Evolutionary conservation across 371 early-diverging fungal species (phyloP), one percentile per base, ranked within the genome.

Genomic region (Saksenaea oblongispora): DNA sequence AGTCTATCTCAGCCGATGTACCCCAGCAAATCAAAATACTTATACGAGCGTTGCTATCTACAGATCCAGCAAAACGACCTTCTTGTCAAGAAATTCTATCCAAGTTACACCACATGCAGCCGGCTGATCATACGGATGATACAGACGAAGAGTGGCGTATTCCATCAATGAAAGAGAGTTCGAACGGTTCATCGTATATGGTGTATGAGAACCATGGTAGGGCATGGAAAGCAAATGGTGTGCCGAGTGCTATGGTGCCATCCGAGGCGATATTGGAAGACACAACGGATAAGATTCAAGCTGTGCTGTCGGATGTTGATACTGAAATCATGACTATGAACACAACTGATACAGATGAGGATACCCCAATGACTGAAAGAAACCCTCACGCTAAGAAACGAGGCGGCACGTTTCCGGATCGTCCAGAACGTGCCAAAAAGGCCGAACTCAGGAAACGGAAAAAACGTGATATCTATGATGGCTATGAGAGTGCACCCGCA

Each of bases 51-150:
- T 58, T 90, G 14, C 60, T 91, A 0, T 85, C 89, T 0, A 73
- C 74, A 1, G 84, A 88, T 62, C 87, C 89, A 34, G 60, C 71
- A 1, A 85, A 85, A 59, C 83, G 91, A 5, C 91, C 91, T 1
- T 86, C 87, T 9, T 84, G 90, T 51, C 73, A 78, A 37, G 89
- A 89, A 26, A 84, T 91, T 10, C 58, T 90, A 31, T 58, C 69
- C 1, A 74, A 74, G 42, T 31, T 79, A 1, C 34, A 65, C 14
- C 60, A 64, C 2, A 55, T 80, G 18, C 62, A 59, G n/a, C 54
- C 62, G 1, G 37, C 54, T 34, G 59, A 41, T 41, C 36, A 36
- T 37, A 57, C 7, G 10, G 51, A 47, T 1, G 22, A 17, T 22
- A 22, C 22, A 47, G 51, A 47, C 5, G 22, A 22, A 3, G n/a